phyloP scores from a whole-genome alignment of 305 asterid genomes.

The Solanum hybrid region DNA sequence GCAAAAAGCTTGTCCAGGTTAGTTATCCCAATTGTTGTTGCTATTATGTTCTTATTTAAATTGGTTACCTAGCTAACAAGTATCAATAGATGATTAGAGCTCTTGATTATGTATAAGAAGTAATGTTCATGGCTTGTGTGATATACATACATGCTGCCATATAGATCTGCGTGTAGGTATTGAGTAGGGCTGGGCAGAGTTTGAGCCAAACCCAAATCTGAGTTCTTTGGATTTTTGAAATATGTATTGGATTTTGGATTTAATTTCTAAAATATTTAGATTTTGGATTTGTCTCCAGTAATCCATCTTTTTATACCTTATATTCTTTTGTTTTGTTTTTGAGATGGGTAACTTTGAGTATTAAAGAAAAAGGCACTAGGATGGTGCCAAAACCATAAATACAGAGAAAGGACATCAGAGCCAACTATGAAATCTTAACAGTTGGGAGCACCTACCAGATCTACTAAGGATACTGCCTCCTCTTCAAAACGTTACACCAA shows the following conservation, averaged over 20 bases:
- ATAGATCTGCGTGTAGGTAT: background rate
- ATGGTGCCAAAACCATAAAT: background rate
- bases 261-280: background rate
- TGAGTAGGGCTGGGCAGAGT: background rate
- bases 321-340: background rate
- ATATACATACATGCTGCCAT: background rate
- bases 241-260: background rate
- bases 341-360: background rate
- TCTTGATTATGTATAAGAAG: background rate
- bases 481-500: background rate
- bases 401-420: background rate
- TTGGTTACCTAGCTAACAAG: background rate
- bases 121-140: background rate
- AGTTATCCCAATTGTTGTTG: background rate
- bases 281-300: background rate
- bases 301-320: background rate
- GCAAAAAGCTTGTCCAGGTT: slow-evolving; percentile 39
- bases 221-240: background rate
- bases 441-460: background rate
- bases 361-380: background rate
- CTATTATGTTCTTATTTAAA: background rate
- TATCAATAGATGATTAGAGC: background rate
- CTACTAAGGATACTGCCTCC: background rate
- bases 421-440: background rate
- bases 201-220: background rate